These are phyloP conservation scores for Artemisia annua DNA, from an alignment of 129 eudicot species.

Conservation along the genomic window DNA sequence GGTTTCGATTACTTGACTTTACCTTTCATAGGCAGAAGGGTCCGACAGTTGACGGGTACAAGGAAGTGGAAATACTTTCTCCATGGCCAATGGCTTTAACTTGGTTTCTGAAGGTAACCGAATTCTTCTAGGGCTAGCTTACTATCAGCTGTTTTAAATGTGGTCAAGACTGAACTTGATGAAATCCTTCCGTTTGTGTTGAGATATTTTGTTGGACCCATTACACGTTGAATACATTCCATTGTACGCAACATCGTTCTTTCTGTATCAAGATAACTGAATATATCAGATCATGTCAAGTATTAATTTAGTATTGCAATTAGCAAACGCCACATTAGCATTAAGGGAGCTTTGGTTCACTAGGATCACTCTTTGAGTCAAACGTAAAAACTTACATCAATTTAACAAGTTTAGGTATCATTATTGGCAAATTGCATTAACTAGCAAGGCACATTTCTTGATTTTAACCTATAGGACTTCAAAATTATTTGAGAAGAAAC, in stretches of 20 bases:
- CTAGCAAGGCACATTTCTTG: too few relatives aligned
- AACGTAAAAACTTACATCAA: too few relatives aligned
- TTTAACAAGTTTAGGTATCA: too few relatives aligned
- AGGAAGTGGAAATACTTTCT: slow-evolving; percentile 32
- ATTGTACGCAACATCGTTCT: slow-evolving; percentile 44
- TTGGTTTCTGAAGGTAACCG: slow-evolving; percentile 70
- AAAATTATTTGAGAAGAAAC: too few relatives aligned
- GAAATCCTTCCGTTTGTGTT: slow-evolving; percentile 37
- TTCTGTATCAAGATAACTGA: slow-evolving; percentile 32
- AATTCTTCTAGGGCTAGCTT: slow-evolving; percentile 31
- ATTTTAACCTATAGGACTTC: too few relatives aligned
- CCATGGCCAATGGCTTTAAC: slow-evolving; percentile 47
- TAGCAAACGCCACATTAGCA: too few relatives aligned
- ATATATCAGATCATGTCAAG: too few relatives aligned
- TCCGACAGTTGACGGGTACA: slow-evolving; percentile 50
- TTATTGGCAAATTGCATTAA: too few relatives aligned
- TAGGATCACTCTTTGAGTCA: too few relatives aligned
- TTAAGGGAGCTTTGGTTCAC: too few relatives aligned
- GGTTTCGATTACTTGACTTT: slow-evolving; percentile 52
- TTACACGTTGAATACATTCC: slow-evolving; percentile 24
- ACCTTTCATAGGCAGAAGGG: slow-evolving; percentile 51
- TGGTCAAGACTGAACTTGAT: slow-evolving; percentile 33
- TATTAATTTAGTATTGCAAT: too few relatives aligned
- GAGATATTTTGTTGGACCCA: slow-evolving; percentile 29
- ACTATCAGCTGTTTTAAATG: slow-evolving; percentile 42